Conservation (phyloP, 179 eudicot species). For the Silene coronaria region DNA sequence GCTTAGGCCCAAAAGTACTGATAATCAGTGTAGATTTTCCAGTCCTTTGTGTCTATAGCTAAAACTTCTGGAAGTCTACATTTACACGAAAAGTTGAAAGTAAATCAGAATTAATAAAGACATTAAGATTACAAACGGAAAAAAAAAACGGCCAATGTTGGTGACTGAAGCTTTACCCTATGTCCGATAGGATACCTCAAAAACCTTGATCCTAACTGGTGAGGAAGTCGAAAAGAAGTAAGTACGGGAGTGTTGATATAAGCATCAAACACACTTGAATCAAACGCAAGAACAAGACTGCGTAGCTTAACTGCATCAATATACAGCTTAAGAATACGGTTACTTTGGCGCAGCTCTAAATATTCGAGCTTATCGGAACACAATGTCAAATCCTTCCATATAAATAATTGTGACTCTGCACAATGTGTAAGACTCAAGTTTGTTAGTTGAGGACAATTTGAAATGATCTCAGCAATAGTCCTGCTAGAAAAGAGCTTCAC, state of each 20-base stretch:
- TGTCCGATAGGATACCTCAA: background rate
- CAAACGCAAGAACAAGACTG: background rate
- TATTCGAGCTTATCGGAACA: slow-evolving; percentile 5
- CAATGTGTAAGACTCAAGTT: background rate
- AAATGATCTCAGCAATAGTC: slow-evolving; percentile 1
- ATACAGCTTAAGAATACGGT: background rate
- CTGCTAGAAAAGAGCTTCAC: background rate
- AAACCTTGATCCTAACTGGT: background rate
- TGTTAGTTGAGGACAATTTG: background rate
- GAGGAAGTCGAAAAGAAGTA: background rate
- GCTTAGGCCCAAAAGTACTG: background rate
- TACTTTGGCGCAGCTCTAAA: background rate
- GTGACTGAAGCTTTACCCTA: background rate
- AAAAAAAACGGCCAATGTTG: background rate
- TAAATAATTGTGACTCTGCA: background rate
- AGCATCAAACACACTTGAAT: background rate
- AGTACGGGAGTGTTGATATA: background rate
- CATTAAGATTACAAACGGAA: no score
- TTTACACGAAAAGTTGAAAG: background rate
- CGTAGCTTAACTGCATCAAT: background rate
- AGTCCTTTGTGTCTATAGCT: background rate
- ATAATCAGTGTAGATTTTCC: background rate
- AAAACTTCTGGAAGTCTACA: background rate
- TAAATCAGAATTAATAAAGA: no score
- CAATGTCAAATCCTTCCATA: background rate